Percentiles rank a stretch among this genome's conserved stretches.
Conservation (phyloP, 345 rosid species). For the Mangifera indica region DNA sequence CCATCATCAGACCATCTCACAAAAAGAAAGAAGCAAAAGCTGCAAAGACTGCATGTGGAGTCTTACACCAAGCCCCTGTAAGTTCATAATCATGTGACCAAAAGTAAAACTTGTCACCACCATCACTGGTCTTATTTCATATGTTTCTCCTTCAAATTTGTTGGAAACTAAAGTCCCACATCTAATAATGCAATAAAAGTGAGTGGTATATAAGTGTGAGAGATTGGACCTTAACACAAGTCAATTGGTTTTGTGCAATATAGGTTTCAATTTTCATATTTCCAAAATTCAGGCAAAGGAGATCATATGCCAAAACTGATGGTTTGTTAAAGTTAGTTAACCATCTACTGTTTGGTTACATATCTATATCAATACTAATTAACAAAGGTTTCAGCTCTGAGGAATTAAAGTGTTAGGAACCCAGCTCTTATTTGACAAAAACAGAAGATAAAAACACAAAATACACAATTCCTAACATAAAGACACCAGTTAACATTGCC, state of each 20-base stretch:
- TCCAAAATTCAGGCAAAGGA: background rate
- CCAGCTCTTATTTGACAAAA: too few species aligned
- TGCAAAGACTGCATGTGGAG: background rate
- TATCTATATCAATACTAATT: background rate
- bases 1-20: background rate
- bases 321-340: background rate
- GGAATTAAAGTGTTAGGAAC: too few species aligned
- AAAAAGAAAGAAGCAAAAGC: background rate
- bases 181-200: too few species aligned
- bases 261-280: too few species aligned
- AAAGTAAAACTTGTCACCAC: background rate
- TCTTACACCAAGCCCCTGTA: background rate
- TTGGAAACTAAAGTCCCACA: too few species aligned
- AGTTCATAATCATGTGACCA: background rate
- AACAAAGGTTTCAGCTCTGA: conserved; percentile 2
- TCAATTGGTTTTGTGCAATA: too few species aligned
- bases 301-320: background rate
- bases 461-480: too few species aligned
- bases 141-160: background rate
- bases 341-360: background rate
- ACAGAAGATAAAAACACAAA: too few species aligned
- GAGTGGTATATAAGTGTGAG: too few species aligned
- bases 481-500: background rate
- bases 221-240: too few species aligned
- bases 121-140: background rate